Conservation (phyloP, 306 rosid species). For the Medicago arabica region DNA sequence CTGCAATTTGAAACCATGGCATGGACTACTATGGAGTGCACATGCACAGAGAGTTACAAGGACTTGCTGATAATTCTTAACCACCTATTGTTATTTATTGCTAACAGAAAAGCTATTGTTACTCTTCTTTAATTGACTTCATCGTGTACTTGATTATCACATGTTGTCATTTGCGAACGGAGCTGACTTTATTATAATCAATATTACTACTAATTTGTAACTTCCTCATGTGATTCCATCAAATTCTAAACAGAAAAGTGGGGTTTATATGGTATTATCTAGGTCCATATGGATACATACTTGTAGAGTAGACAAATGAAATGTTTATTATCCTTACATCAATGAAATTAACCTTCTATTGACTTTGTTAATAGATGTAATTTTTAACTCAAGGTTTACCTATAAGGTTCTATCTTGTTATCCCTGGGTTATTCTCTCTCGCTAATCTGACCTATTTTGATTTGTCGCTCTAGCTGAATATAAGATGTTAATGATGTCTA, state of each 20-base stretch:
- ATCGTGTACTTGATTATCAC: constrained; percentile 18
- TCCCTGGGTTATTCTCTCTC: not conserved
- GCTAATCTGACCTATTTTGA: constrained; percentile 21
- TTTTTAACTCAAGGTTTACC: constrained; percentile 5
- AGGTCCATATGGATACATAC: not conserved
- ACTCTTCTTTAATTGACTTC: not conserved
- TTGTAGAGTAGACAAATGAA: not conserved
- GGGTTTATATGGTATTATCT: constrained; percentile 10
- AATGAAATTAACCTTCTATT: constrained; percentile 20
- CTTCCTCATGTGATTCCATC: constrained; percentile 6
- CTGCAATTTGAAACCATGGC: no score
- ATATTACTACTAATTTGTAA: constrained; percentile 7
- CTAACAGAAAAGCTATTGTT: not conserved
- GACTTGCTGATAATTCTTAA: no score
- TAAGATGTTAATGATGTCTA: constrained; percentile 17
- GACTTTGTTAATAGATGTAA: constrained; percentile 10
- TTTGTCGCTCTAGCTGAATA: not conserved
- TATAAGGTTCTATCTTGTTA: constrained; percentile 12
- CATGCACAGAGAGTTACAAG: no score
- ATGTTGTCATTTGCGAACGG: constrained; percentile 14
- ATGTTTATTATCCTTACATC: constrained; percentile 29
- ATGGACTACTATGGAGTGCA: no score
- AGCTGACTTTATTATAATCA: not conserved
- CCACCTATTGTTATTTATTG: no score
- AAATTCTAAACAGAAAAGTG: constrained; percentile 15